Percentiles rank a stretch among this genome's conserved stretches.
phyloP scores from a whole-genome alignment of 768 basidiomycete species.

The Phlebiopsis gigantea region DNA sequence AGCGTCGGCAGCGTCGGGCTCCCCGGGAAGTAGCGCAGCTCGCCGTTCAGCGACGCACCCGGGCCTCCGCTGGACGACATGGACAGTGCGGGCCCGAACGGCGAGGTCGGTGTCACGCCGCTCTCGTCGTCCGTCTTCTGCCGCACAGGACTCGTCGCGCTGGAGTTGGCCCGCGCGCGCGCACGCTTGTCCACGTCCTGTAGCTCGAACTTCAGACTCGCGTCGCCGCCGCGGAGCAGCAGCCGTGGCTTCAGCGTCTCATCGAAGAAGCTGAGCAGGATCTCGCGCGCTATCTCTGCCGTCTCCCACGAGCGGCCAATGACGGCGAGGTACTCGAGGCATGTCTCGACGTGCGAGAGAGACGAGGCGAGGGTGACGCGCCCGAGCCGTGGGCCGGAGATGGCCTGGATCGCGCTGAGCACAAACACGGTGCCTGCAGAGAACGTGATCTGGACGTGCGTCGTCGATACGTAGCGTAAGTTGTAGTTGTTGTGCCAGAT shows the following conservation, averaged over 20 bases:
- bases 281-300: constrained; percentile 27
- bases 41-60: neutral
- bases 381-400: constrained; percentile 38
- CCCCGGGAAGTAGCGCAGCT: constrained; percentile 5
- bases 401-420: constrained; percentile 47
- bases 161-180: neutral
- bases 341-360: constrained; percentile 38
- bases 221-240: constrained; percentile 10
- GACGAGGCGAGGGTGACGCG: constrained; percentile 41
- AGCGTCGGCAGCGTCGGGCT: constrained; percentile 4
- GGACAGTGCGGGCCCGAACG: neutral
- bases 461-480: constrained; percentile 53
- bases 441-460: constrained; percentile 52
- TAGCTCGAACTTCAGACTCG: constrained; percentile 15
- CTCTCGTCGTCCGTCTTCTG: neutral
- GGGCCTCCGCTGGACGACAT: neutral
- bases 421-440: constrained; percentile 57
- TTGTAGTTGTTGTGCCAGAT: constrained; percentile 49
- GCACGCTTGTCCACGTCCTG: constrained; percentile 12
- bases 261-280: constrained; percentile 25
- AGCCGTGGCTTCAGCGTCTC: constrained; percentile 14
- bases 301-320: constrained; percentile 52
- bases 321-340: constrained; percentile 46
- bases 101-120: neutral
- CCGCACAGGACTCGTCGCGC: neutral